Evolutionary conservation across 2,329 filamentous ascomycete species (phyloP).

Genomic region (Xylariaceae sp.): DNA sequence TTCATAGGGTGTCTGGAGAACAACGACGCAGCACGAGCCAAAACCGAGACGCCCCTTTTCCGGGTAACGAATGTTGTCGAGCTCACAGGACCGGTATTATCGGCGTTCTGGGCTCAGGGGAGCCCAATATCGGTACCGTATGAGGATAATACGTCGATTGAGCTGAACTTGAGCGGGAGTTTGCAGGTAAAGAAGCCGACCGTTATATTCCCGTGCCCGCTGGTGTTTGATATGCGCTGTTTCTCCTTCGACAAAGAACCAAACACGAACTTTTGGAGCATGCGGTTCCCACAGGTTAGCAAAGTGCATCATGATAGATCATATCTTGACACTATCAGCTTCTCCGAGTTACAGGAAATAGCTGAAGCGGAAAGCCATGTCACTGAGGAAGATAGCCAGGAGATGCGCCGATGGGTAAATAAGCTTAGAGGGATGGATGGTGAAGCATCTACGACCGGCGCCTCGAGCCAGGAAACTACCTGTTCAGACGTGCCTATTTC

Average conservation of each 20-base stretch:
- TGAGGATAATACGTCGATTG: constrained; percentile 35
- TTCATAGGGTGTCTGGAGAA: constrained; percentile 74
- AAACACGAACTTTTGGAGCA: constrained; percentile 65
- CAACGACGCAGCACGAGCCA: constrained; percentile 52
- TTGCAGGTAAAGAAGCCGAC: constrained; percentile 43
- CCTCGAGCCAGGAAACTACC: constrained; percentile 43
- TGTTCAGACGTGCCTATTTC: constrained; percentile 30
- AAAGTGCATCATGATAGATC: constrained; percentile 76
- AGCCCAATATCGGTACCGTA: constrained; percentile 41
- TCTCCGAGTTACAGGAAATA: constrained; percentile 64
- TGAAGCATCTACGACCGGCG: constrained; percentile 40
- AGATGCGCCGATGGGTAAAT: constrained; percentile 58
- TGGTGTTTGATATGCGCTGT: constrained; percentile 76
- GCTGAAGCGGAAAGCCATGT: constrained; percentile 54
- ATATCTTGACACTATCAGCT: constrained; percentile 63
- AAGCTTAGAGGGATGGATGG: constrained; percentile 55
- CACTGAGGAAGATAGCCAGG: constrained; percentile 52
- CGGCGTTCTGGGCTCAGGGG: constrained; percentile 46
- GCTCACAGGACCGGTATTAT: constrained; percentile 49
- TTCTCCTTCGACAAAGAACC: constrained; percentile 72
- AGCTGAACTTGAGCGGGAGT: constrained; percentile 46
- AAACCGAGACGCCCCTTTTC: constrained; percentile 54
- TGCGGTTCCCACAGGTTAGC: constrained; percentile 70
- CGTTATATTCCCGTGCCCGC: constrained; percentile 61
- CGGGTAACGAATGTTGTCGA: constrained; percentile 62